Evolutionary conservation across 2,329 filamentous ascomycete species (phyloP).

Genomic region (Xylaria sp.): DNA sequence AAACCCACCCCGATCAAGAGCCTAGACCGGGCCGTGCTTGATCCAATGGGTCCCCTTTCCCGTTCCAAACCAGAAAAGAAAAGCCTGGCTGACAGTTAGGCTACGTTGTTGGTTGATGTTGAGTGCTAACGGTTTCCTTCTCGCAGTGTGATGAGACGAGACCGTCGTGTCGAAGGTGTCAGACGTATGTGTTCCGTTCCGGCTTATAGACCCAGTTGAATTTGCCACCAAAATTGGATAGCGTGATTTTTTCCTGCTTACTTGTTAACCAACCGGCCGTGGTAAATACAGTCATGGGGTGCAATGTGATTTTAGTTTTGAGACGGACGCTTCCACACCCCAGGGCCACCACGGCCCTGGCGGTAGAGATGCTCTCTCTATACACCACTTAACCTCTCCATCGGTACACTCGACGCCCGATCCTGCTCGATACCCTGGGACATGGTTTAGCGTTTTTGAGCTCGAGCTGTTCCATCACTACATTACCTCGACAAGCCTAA

Average conservation of each 20-base stretch:
- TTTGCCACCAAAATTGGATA: slow-evolving; percentile 10
- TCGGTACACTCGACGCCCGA: slow-evolving; percentile 25
- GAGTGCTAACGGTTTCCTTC: slow-evolving; percentile 13
- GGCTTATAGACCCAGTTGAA: background rate
- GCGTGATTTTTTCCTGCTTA: background rate
- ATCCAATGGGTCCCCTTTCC: background rate
- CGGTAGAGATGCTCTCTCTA: slow-evolving; percentile 33
- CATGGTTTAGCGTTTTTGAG: slow-evolving; percentile 50
- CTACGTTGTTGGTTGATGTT: background rate
- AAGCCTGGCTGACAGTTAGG: background rate
- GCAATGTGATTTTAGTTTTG: slow-evolving; percentile 38
- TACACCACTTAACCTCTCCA: slow-evolving; percentile 36
- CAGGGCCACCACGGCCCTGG: slow-evolving; percentile 2
- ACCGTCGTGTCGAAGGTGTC: slow-evolving; percentile 43
- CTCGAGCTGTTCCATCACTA: slow-evolving; percentile 65
- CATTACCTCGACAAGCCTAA: slow-evolving; percentile 59
- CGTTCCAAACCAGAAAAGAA: background rate
- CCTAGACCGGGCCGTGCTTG: background rate
- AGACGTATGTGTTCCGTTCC: slow-evolving; percentile 35
- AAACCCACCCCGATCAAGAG: background rate
- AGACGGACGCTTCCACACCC: slow-evolving; percentile 21
- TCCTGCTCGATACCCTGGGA: slow-evolving; percentile 20
- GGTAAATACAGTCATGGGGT: slow-evolving; percentile 36
- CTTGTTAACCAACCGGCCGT: background rate
- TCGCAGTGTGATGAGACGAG: slow-evolving; percentile 43